A percentile compares a stretch with the other conserved stretches of the same genome.
phyloP scores from a whole-genome alignment of 2,329 filamentous ascomycete species.

The Harringtonia lauricola region DNA sequence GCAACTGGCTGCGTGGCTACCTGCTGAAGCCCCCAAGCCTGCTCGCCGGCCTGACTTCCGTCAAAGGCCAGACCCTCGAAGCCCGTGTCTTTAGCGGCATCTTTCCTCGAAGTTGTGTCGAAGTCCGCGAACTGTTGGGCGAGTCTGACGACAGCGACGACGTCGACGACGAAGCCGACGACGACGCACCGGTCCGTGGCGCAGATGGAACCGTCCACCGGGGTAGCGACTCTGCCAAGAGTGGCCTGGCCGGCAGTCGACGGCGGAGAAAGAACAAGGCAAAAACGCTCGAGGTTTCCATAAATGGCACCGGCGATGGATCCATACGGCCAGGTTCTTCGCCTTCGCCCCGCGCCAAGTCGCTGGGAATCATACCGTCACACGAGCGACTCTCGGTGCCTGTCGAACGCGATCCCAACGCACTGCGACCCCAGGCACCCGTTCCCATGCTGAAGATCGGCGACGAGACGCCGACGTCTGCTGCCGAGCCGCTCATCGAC shows the following conservation, averaged over 20 bases:
- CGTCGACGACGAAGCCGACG: slow-evolving; percentile 26
- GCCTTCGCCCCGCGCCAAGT: slow-evolving; percentile 1
- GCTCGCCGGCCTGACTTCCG: slow-evolving; percentile 79
- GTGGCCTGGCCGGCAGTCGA: slow-evolving; percentile 32
- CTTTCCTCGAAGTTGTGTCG: slow-evolving; percentile 88
- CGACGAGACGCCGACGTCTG: slow-evolving; percentile 86
- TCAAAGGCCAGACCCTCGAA: slow-evolving; percentile 87
- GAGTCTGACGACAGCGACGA: slow-evolving; percentile 50
- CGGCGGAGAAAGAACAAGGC: slow-evolving; percentile 19
- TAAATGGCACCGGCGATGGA: slow-evolving; percentile 6
- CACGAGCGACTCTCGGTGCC: slow-evolving; percentile 33
- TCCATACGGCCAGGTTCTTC: not conserved
- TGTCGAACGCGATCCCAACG: slow-evolving; percentile 50
- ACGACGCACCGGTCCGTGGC: slow-evolving; percentile 16
- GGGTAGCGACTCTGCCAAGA: slow-evolving; percentile 42
- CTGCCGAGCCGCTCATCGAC: slow-evolving; percentile 83
- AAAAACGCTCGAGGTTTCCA: slow-evolving; percentile 12
- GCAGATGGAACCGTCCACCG: slow-evolving; percentile 20
- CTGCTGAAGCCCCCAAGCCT: slow-evolving; percentile 88
- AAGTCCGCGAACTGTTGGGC: slow-evolving; percentile 84
- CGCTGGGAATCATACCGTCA: slow-evolving; percentile 13
- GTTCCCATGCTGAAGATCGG: slow-evolving; percentile 97
- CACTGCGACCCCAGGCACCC: slow-evolving; percentile 73
- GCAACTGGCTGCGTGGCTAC: slow-evolving; percentile 91
- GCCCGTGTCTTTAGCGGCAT: slow-evolving; percentile 97